Percentiles rank a stretch among this genome's conserved stretches.
These are phyloP conservation scores for Strobilomyces dryophilus DNA, from an alignment of 768 basidiomycete species.

Conservation along the genomic window DNA sequence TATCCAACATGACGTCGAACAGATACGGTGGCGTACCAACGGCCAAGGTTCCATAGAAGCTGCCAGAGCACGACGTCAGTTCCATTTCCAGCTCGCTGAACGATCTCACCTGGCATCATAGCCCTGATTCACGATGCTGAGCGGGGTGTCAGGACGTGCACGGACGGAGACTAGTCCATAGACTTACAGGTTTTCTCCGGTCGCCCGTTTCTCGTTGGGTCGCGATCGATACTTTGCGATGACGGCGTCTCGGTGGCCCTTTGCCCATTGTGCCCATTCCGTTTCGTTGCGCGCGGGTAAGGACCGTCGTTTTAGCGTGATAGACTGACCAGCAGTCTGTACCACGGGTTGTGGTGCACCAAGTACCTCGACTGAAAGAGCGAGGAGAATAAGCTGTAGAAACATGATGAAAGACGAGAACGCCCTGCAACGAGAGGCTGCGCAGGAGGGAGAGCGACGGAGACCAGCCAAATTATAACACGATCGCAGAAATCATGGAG, in stretches of 20 bases:
- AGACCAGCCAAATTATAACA: slow-evolving; percentile 9
- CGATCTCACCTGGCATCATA: slow-evolving; percentile 52
- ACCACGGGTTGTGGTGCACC: slow-evolving; percentile 6
- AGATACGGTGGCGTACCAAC: slow-evolving; percentile 43
- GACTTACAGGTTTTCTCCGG: slow-evolving; percentile 46
- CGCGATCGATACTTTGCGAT: slow-evolving; percentile 44
- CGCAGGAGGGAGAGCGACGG: neutral
- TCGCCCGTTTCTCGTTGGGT: slow-evolving; percentile 34
- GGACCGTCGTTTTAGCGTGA: slow-evolving; percentile 17
- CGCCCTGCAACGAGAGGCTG: neutral
- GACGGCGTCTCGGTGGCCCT: slow-evolving; percentile 40
- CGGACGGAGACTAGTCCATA: neutral
- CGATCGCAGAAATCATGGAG: slow-evolving; percentile 1
- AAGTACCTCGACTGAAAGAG: slow-evolving; percentile 8
- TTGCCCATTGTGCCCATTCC: slow-evolving; percentile 37
- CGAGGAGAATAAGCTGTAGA: slow-evolving; percentile 9
- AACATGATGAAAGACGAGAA: slow-evolving; percentile 7
- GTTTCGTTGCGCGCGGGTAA: slow-evolving; percentile 12
- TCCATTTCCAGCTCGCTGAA: neutral
- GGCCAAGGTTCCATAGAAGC: slow-evolving; percentile 34
- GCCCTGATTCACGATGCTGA: slow-evolving; percentile 60
- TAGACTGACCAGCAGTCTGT: slow-evolving; percentile 18
- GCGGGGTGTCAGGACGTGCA: neutral
- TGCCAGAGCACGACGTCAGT: slow-evolving; percentile 5
- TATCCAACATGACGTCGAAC: slow-evolving; percentile 52